These are phyloP conservation scores for Gossypium herbaceum DNA, from an alignment of 345 rosid species.

Conservation along the genomic window DNA sequence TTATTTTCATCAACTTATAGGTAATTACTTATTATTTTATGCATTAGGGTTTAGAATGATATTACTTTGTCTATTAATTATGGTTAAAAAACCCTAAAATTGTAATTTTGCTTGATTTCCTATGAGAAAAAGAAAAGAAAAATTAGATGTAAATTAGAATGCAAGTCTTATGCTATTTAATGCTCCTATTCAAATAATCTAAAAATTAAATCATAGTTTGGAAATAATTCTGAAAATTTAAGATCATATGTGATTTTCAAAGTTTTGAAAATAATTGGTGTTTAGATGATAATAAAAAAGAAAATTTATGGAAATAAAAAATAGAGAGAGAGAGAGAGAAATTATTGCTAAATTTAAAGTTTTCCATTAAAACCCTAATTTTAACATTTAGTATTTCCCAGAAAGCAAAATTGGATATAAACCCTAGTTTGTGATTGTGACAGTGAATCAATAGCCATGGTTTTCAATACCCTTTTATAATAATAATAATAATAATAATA, in stretches of 20 bases:
- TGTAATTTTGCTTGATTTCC: too few relatives aligned
- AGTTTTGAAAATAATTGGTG: not conserved
- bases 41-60: too few relatives aligned
- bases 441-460: not conserved
- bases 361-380: not conserved
- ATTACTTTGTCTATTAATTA: too few relatives aligned
- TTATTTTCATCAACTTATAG: too few relatives aligned
- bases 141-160: not conserved
- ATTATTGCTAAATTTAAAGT: too few relatives aligned
- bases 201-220: not conserved
- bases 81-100: too few relatives aligned
- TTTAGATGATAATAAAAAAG: not conserved
- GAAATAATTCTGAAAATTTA: not conserved
- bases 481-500: too few relatives aligned
- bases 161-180: not conserved
- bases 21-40: too few relatives aligned
- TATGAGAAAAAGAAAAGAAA: not conserved
- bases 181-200: not conserved
- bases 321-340: too few relatives aligned
- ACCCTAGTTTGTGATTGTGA: conserved; percentile 1
- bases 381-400: not conserved
- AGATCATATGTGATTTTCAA: not conserved
- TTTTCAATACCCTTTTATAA: not conserved
- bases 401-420: not conserved
- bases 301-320: not conserved